Conservation (phyloP, 169 alveolate genomes). For the Ichthyophthirius multifiliis region DNA sequence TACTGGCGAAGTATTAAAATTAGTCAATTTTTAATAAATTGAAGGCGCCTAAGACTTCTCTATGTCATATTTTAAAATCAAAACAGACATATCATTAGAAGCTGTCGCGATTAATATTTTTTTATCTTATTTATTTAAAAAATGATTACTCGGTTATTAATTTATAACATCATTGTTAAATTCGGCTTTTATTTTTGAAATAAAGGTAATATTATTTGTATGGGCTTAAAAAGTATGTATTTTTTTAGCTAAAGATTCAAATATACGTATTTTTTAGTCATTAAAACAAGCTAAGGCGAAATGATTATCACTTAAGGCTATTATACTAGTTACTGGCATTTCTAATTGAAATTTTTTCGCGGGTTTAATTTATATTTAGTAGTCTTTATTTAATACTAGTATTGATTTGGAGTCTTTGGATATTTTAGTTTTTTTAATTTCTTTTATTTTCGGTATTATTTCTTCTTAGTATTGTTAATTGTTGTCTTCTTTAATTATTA, state of each 20-base stretch:
- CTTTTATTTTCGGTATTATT: neutral
- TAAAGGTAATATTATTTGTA: neutral
- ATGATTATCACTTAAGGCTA: neutral
- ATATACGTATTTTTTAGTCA: conserved; percentile 24
- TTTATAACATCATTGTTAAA: neutral
- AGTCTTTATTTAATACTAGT: conserved; percentile 4
- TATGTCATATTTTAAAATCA: neutral
- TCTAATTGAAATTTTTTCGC: conserved; percentile 29
- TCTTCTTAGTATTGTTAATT: neutral
- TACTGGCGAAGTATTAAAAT: neutral
- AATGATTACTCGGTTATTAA: neutral
- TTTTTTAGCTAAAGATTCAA: conserved; percentile 14
- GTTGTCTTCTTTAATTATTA: neutral
- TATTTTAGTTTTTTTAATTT: neutral
- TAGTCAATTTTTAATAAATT: neutral
- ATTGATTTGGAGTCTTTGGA: conserved; percentile 1
- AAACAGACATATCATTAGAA: neutral
- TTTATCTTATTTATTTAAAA: neutral
- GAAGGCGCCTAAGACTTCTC: neutral
- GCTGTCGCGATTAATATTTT: neutral
- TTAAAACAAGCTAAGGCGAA: conserved; percentile 25
- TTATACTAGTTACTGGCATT: conserved; percentile 22
- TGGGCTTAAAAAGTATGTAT: conserved; percentile 39
- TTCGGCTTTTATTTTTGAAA: neutral
- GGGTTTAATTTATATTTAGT: conserved; percentile 17